phyloP scores from a whole-genome alignment of 202 grass and related monocot species.

The Schoenoplectus triqueter region DNA sequence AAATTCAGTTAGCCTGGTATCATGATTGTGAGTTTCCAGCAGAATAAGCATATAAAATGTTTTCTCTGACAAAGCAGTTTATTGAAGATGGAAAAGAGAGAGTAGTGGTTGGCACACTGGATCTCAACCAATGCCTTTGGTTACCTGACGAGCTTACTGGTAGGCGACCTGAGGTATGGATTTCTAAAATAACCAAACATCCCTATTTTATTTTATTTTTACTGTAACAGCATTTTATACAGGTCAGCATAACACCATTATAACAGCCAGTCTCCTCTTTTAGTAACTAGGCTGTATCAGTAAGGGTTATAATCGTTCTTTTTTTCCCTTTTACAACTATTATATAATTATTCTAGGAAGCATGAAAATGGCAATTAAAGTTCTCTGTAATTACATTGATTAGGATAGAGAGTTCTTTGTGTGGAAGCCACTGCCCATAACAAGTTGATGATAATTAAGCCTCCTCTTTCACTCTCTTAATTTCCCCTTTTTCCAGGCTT shows the following conservation, averaged over 20 bases:
- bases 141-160: slow-evolving; percentile 78
- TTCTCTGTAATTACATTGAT: slow-evolving; percentile 15
- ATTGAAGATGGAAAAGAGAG: slow-evolving; percentile 67
- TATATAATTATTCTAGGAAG: not conserved
- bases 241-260: not conserved
- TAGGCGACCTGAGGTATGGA: slow-evolving; percentile 63
- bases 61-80: slow-evolving; percentile 48
- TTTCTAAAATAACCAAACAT: not conserved
- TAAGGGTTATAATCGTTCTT: not conserved
- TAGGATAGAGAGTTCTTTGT: not conserved
- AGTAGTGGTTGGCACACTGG: slow-evolving; percentile 71
- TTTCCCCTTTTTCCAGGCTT: not conserved
- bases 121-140: slow-evolving; percentile 79
- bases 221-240: not conserved
- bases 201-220: not conserved
- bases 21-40: slow-evolving; percentile 21
- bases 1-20: slow-evolving; percentile 18
- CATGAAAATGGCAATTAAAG: slow-evolving; percentile 7
- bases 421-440: not conserved
- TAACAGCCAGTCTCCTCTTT: not conserved
- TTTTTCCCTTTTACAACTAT: not conserved
- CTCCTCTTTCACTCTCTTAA: not conserved
- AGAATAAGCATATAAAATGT: slow-evolving; percentile 23
- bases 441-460: slow-evolving; percentile 4
- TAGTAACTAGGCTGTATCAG: not conserved